These are phyloP conservation scores for Cyanodermella asteris DNA, from an alignment of 2,329 filamentous ascomycete species.

Conservation along the genomic window DNA sequence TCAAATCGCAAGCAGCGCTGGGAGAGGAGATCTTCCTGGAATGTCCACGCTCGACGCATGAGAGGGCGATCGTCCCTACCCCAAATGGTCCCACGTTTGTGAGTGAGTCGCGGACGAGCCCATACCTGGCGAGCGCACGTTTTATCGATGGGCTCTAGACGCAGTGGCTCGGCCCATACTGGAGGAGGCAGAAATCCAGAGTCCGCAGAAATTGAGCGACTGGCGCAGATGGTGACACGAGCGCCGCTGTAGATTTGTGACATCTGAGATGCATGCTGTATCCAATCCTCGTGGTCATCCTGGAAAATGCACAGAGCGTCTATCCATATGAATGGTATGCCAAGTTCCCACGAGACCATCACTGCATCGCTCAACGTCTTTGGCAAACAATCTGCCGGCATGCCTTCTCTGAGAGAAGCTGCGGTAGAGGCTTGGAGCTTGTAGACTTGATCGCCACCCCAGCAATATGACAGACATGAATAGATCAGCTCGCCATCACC, in stretches of 20 bases:
- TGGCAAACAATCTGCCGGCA: constrained; percentile 1
- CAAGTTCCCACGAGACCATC: constrained; percentile 1
- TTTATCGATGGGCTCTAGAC: background rate
- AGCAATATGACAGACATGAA: constrained; percentile 5
- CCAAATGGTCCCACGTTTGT: constrained; percentile 1
- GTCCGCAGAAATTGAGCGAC: constrained; percentile 1
- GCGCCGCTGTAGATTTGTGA: constrained; percentile 2
- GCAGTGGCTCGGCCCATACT: background rate
- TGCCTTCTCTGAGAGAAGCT: background rate
- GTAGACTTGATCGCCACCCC: constrained; percentile 2
- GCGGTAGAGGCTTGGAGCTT: constrained; percentile 1
- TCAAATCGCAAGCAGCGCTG: constrained; percentile 1
- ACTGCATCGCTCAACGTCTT: constrained; percentile 3
- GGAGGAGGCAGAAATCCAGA: constrained; percentile 1
- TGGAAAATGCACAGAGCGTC: constrained; percentile 3
- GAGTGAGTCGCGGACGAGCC: constrained; percentile 1
- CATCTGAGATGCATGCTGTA: constrained; percentile 2
- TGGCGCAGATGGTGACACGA: constrained; percentile 2
- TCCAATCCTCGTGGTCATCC: constrained; percentile 1
- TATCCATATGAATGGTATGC: constrained; percentile 2
- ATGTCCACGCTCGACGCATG: constrained; percentile 3
- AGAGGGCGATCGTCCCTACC: constrained; percentile 1
- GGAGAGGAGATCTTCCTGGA: constrained; percentile 2
- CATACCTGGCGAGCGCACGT: constrained; percentile 1
- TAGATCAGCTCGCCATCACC: too few relatives aligned